These are phyloP conservation scores for Cordyceps fumosorosea DNA, from an alignment of 2,329 filamentous ascomycete species.

Conservation along the genomic window DNA sequence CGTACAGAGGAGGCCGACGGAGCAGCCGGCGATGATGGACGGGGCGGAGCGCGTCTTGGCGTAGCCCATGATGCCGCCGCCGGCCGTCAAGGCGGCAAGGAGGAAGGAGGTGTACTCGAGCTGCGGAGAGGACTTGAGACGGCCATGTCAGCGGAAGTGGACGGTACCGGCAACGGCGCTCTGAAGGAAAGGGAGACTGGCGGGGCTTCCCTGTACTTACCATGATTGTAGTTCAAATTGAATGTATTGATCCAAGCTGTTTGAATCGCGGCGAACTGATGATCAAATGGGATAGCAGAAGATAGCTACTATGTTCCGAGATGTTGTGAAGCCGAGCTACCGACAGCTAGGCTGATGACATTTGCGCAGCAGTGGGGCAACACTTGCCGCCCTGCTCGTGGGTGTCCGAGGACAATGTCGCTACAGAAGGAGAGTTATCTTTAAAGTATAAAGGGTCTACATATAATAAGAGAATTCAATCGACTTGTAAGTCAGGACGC, in stretches of 20 bases:
- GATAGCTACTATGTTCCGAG: not conserved
- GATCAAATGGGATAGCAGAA: not conserved
- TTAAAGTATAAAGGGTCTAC: too few relatives aligned
- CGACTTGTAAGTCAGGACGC: too few relatives aligned
- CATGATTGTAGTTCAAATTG: not conserved
- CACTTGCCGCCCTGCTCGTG: not conserved
- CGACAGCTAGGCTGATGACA: conserved; percentile 13
- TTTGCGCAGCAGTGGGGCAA: conserved; percentile 9
- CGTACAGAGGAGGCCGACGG: conserved; percentile 64
- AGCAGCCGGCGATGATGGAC: conserved; percentile 76
- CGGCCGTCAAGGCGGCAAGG: conserved; percentile 75
- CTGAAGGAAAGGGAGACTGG: not conserved
- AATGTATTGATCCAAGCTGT: not conserved
- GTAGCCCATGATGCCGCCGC: conserved; percentile 84
- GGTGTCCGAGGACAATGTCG: too few relatives aligned
- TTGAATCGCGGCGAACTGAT: not conserved
- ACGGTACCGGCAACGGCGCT: not conserved
- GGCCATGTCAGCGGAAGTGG: not conserved
- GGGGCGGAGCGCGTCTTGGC: conserved; percentile 78
- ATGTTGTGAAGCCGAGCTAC: not conserved
- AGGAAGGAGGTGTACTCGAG: conserved; percentile 60
- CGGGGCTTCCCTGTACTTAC: not conserved
- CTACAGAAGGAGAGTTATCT: too few relatives aligned
- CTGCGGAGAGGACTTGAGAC: conserved; percentile 13
- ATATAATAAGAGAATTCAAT: too few relatives aligned